Conservation (phyloP, 176 grass and related monocot species). For the Bolboschoenus planiculmis region DNA sequence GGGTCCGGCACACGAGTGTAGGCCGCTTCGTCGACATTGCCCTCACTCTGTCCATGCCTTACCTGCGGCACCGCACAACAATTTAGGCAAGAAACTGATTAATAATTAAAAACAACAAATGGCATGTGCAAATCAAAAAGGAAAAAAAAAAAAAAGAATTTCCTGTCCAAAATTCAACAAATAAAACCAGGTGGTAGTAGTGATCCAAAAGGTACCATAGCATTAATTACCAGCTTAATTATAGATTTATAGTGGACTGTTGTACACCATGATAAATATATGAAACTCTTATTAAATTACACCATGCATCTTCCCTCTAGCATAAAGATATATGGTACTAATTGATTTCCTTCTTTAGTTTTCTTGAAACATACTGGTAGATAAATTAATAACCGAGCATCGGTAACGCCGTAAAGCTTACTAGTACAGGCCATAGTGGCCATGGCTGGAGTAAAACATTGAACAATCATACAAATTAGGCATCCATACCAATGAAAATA, state of each 20-base stretch:
- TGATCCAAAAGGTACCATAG: background rate
- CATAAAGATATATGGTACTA: background rate
- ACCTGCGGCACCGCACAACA: conserved; percentile 11
- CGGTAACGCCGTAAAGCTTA: background rate
- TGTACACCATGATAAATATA: background rate
- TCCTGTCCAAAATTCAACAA: background rate
- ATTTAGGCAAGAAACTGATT: background rate
- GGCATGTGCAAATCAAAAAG: background rate
- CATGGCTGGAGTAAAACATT: background rate
- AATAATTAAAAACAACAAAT: background rate
- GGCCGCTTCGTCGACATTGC: conserved; percentile 63
- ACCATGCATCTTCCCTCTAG: background rate
- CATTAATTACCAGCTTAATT: background rate
- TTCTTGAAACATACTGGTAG: background rate
- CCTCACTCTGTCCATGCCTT: conserved; percentile 82
- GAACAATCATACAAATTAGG: background rate
- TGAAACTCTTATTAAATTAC: background rate
- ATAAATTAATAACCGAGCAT: background rate
- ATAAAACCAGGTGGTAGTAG: background rate
- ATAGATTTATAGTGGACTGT: background rate
- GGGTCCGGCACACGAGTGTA: conserved; percentile 80
- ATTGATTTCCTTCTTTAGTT: background rate
- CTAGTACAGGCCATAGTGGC: background rate
- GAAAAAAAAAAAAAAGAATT: background rate
- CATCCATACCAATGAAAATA: background rate